A percentile compares a stretch with the other conserved stretches of the same genome.
phyloP scores from a whole-genome alignment of 1,284 basidiomycete species.

The Gomphus sp. region DNA sequence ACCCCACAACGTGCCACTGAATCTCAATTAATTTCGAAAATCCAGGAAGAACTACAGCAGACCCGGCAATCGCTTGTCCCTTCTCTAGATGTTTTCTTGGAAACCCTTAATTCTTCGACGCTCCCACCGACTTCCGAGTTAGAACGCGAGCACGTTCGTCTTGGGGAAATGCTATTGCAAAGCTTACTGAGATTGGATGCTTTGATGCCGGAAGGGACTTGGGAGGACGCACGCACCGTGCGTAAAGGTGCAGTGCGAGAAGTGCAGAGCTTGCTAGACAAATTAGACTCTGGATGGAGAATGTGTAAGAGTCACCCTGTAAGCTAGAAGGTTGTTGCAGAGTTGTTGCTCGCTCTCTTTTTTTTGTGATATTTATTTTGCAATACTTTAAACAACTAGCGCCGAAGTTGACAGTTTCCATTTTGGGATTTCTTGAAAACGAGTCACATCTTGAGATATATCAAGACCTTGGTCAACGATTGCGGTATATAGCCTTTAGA shows the following conservation, averaged over 20 bases:
- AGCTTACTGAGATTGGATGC: constrained; percentile 69
- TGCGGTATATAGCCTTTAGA: not conserved
- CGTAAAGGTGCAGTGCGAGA: constrained; percentile 68
- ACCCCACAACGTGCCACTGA: constrained; percentile 13
- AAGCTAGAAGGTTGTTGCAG: not conserved
- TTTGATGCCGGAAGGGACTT: constrained; percentile 54
- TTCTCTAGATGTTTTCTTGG: constrained; percentile 19
- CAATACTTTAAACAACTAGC: not conserved
- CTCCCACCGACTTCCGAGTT: constrained; percentile 9
- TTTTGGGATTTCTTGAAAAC: not conserved
- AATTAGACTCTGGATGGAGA: constrained; percentile 43
- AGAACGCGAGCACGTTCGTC: constrained; percentile 41
- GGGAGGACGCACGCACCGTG: constrained; percentile 60
- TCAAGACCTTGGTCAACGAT: not conserved
- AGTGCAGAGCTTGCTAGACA: constrained; percentile 50
- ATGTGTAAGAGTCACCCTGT: constrained; percentile 10
- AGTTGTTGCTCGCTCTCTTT: not conserved
- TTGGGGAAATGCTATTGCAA: constrained; percentile 70
- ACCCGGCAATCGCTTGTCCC: constrained; percentile 8
- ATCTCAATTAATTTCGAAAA: constrained; percentile 10
- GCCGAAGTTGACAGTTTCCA: not conserved
- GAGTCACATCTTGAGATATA: not conserved
- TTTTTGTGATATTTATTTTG: not conserved
- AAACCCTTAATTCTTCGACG: constrained; percentile 1
- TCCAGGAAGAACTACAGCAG: constrained; percentile 9